phyloP scores from a whole-genome alignment of 192 early-diverging fungal genomes.

The Coemansia sp. region DNA sequence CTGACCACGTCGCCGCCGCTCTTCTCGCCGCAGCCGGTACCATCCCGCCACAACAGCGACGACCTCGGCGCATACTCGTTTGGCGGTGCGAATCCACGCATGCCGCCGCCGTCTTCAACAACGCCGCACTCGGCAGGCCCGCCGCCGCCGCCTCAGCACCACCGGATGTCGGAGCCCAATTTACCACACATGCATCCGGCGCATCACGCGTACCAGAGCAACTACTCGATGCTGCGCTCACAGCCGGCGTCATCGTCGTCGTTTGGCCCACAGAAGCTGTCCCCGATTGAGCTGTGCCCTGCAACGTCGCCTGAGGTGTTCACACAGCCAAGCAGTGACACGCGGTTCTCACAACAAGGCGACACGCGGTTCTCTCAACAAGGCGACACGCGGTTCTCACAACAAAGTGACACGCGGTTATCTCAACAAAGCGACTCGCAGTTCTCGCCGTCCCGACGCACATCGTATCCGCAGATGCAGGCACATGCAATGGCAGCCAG shows the following conservation, averaged over 20 bases:
- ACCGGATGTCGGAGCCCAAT: conserved; percentile 49
- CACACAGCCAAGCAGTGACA: too few relatives aligned
- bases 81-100: conserved; percentile 3
- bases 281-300: too few relatives aligned
- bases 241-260: neutral
- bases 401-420: too few relatives aligned
- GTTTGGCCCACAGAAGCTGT: conserved; percentile 1
- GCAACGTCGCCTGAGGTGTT: too few relatives aligned
- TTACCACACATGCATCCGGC: conserved; percentile 5
- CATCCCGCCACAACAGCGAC: conserved; percentile 2
- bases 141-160: too few relatives aligned
- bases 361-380: too few relatives aligned
- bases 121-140: too few relatives aligned
- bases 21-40: conserved; percentile 4
- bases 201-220: neutral
- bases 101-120: neutral
- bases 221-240: neutral
- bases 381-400: too few relatives aligned
- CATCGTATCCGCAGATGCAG: conserved; percentile 40
- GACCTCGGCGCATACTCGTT: conserved; percentile 34
- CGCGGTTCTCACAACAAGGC: too few relatives aligned
- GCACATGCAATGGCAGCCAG: conserved; percentile 1
- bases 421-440: too few relatives aligned
- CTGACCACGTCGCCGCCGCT: conserved; percentile 22
- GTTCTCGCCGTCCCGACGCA: conserved; percentile 30